Evolutionary conservation across 371 early-diverging fungal genomes (phyloP), one percentile per base, ranked within the genome.

Genomic region (Gilbertella persicaria): DNA sequence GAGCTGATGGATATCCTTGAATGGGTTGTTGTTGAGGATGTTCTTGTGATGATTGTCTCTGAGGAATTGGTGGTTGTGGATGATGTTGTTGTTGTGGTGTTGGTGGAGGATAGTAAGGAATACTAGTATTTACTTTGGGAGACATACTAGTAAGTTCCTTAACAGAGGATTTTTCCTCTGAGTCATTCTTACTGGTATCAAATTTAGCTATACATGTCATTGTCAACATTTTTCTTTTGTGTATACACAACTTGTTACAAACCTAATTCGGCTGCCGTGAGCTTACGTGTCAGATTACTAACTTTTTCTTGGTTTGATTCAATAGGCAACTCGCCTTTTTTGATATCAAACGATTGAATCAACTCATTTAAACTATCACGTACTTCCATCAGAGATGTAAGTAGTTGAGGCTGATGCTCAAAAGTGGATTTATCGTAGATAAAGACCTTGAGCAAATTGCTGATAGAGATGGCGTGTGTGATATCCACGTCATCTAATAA

Each of bases 401-500:
- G 28, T 8, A 35, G 17, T 23, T 35, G 29, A 20, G 35, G 25
- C 17, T 38, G 19, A 17, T 12, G 19, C 25, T 43, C 0, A 4
- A 39, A 23, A n/a, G 35, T n/a, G 7, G 55, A 19, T 49, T 76
- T 68, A 41, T 70, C 71, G 21, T 58, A 64, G 2, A 83, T 67
- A 0, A 73, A 79, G 8, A 83, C 53, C 56, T 78, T 83, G n/a
- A 83, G 49, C 6, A 83, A 48, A 39, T 58, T 73, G 16, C 70
- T 75, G 12, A 75, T 66, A 19, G 79, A 77, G 43, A 79, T 74
- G 3, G 83, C 83, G 42, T 78, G 75, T 17, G 66, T 71, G 28
- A 83, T 75, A 46, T 83, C 83, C 10, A 62, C 62, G 56, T 83
- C 83, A 53, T 83, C 83, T 66, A 55, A 35, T 50, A 83, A 64